Evolutionary conservation across 352 stramenopile genomes (phyloP), one percentile per base, ranked within the genome.

Genomic region (Phytophthora constricta): DNA sequence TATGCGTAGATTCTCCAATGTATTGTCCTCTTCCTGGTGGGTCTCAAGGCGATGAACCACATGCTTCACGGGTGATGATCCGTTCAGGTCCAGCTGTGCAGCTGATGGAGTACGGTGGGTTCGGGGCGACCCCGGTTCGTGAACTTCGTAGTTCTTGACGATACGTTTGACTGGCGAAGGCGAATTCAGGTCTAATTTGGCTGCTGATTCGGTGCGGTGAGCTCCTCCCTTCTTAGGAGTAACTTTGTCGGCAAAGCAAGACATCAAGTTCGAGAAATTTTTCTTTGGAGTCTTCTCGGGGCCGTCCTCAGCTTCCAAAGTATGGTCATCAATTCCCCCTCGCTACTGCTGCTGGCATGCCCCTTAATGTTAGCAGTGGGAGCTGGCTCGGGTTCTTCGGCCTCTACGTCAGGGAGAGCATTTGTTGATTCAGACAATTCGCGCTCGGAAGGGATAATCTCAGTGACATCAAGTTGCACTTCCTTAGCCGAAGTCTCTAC

Each of bases 41-140:
- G 56, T 70, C 62, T 92, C 81, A 27, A 92, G 80, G n/a, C 72
- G 79, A 26, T 71, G 62, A n/a, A 84, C 68, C 9, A 84, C 81
- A 37, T 80, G 65, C 37, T 86, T 80, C 41, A 91, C 74, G 0
- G 74, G 74, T 4, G 67, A 82, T 13, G 56, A 53, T 0, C 62
- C 70, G 8, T 48, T 58, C 14, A 74, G 22, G n/a, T 74, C 70
- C 33, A 82, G 28, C 48, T 70, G 64, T 7, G 74, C 49, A 31
- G 68, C 74, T 22, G 70, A 82, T 27, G 66, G 58, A 0, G 70
- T 79, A 16, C 69, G 69, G 34, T 80, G 65, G 3, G 65, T 77
- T 62, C 28, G 59, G 23, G 5, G 54, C 34, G 50, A 25, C 7
- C 16, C 54, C 23, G 73, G 27, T 33, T 76, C 61, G 28, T 70